These are phyloP conservation scores for Thecamonas trahens DNA, from an alignment of 78 protist genomes.

Conservation along the genomic window DNA sequence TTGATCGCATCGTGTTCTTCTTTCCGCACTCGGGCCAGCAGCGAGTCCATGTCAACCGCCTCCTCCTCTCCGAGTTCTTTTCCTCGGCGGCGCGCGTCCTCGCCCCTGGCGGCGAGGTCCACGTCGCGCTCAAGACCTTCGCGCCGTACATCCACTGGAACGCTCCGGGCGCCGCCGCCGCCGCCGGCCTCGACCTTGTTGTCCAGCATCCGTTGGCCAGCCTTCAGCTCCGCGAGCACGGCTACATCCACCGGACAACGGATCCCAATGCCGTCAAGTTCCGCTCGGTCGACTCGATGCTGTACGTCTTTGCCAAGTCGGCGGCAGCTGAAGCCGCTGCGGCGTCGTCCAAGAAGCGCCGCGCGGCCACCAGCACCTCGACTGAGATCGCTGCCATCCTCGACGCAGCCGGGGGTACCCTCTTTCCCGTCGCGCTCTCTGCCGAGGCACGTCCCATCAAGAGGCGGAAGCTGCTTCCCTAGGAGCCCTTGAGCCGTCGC, in stretches of 20 bases:
- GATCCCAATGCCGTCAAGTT: neutral
- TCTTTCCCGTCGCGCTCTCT: too few species aligned
- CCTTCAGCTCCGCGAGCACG: neutral
- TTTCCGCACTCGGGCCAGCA: slow-evolving; percentile 34
- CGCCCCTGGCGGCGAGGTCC: neutral
- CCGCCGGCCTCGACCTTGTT: slow-evolving; percentile 7
- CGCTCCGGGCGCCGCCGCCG: neutral
- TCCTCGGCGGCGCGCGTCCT: neutral
- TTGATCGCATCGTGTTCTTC: slow-evolving; percentile 21
- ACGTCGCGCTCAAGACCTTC: slow-evolving; percentile 7
- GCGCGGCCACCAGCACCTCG: too few species aligned
- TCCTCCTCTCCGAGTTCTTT: slow-evolving; percentile 13
- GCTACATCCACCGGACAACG: slow-evolving; percentile 2
- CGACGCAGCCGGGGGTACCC: too few species aligned
- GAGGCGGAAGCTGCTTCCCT: too few species aligned
- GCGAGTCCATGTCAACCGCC: slow-evolving; percentile 24
- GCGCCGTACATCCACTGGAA: slow-evolving; percentile 21
- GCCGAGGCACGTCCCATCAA: too few species aligned
- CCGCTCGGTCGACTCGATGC: too few species aligned
- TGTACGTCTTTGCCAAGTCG: too few species aligned
- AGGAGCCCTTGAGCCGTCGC: too few species aligned
- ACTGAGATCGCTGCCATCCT: too few species aligned
- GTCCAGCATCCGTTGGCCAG: neutral
- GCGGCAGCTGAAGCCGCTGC: too few species aligned
- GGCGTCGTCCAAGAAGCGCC: too few species aligned